These are phyloP conservation scores for Sicyos baderoa DNA, from an alignment of 306 rosid genomes.

Conservation along the genomic window DNA sequence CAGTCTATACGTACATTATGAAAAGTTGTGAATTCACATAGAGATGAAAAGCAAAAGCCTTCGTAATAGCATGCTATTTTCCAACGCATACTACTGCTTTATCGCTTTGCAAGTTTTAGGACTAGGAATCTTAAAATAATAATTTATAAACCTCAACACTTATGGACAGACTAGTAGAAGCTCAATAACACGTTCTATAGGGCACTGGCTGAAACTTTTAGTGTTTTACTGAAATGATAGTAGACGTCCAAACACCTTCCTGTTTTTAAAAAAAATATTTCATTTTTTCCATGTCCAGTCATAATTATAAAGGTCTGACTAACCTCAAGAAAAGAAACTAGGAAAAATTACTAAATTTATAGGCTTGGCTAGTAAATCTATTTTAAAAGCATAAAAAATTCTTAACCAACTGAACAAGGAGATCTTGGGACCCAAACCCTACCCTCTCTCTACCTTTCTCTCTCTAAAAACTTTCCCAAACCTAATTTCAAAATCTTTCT, in stretches of 20 bases:
- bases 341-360: background rate
- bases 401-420: too few relatives aligned
- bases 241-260: background rate
- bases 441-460: too few relatives aligned
- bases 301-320: background rate
- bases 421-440: too few relatives aligned
- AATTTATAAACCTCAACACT: background rate
- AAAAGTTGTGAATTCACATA: background rate
- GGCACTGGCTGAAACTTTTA: slow-evolving; percentile 5
- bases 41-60: background rate
- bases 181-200: background rate
- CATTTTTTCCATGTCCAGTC: background rate
- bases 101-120: background rate
- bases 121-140: slow-evolving; percentile 2
- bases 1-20: background rate
- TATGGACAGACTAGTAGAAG: background rate
- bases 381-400: background rate
- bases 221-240: background rate
- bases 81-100: background rate
- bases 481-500: too few relatives aligned
- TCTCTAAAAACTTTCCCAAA: too few relatives aligned
- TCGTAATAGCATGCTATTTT: slow-evolving; percentile 1
- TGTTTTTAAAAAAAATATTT: too few relatives aligned
- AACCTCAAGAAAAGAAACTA: background rate
- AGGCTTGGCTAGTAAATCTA: background rate